These are phyloP conservation scores for Nepenthes gracilis DNA, from an alignment of 148 eudicot genomes.

Conservation along the genomic window DNA sequence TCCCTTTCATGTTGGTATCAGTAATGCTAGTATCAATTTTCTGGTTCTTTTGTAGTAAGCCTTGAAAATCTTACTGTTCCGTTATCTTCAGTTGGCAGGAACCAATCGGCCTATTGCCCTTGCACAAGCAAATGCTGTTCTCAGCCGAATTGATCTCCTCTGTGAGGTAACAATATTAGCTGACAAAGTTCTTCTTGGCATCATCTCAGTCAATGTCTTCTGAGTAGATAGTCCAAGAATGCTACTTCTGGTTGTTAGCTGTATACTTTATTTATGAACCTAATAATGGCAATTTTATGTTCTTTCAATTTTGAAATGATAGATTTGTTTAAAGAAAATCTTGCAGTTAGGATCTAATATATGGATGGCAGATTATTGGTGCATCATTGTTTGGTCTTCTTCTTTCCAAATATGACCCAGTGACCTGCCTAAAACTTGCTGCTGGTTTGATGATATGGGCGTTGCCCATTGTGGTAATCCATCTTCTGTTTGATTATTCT, in stretches of 20 bases:
- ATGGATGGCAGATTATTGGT: constrained; percentile 60
- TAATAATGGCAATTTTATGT: no score
- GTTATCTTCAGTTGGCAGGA: constrained; percentile 64
- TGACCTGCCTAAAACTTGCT: constrained; percentile 77
- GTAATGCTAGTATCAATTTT: neutral
- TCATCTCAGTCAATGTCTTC: no score
- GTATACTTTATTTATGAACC: no score
- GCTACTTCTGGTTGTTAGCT: no score
- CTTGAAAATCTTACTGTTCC: constrained; percentile 7
- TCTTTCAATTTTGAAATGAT: neutral
- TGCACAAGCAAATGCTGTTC: constrained; percentile 87
- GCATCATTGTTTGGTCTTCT: constrained; percentile 83
- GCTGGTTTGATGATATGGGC: constrained; percentile 75
- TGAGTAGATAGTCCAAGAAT: no score
- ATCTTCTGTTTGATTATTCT: neutral
- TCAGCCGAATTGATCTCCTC: constrained; percentile 79
- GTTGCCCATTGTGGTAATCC: constrained; percentile 61
- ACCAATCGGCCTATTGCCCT: constrained; percentile 85
- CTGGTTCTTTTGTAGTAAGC: constrained; percentile 2
- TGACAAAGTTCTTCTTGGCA: neutral
- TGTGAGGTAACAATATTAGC: constrained; percentile 59
- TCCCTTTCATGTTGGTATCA: neutral
- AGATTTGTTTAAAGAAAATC: neutral
- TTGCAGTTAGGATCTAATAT: neutral
- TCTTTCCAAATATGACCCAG: constrained; percentile 72